phyloP scores from a whole-genome alignment of 495 filamentous ascomycete genomes.

The Margaritispora aquatica region DNA sequence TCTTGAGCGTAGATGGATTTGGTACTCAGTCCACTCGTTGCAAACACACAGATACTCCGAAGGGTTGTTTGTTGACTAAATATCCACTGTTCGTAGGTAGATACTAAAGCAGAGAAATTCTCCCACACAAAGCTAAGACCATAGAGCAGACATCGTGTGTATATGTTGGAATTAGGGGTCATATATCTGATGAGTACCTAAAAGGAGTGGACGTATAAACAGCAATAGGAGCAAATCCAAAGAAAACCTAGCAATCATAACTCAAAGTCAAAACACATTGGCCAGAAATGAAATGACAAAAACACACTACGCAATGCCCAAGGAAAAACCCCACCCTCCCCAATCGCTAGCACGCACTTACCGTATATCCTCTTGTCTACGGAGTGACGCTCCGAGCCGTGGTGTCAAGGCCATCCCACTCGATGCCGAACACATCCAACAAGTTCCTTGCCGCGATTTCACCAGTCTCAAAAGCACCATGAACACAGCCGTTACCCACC shows the following conservation, averaged over 20 bases:
- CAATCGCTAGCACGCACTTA: not conserved
- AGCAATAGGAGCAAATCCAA: not conserved
- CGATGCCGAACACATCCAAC: constrained; percentile 4
- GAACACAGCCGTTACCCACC: constrained; percentile 18
- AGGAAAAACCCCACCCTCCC: not conserved
- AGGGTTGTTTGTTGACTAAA: too few species aligned
- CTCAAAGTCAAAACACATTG: too few species aligned
- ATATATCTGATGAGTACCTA: not conserved
- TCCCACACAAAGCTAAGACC: too few species aligned
- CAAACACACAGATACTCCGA: too few species aligned
- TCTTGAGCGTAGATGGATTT: too few species aligned
- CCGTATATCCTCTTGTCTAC: constrained; percentile 1
- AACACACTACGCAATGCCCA: not conserved
- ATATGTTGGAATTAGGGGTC: not conserved
- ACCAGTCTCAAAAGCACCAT: constrained; percentile 18
- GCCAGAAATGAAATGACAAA: not conserved
- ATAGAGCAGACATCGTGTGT: not conserved
- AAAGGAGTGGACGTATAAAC: not conserved
- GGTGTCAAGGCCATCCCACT: constrained; percentile 9
- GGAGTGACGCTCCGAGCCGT: constrained; percentile 7
- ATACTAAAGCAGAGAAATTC: too few species aligned
- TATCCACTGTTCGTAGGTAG: too few species aligned
- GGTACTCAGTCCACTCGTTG: too few species aligned
- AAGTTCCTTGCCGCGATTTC: constrained; percentile 13
- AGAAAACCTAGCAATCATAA: not conserved